Percentiles rank a stretch among this genome's conserved stretches.
Conservation (phyloP, 768 basidiomycete genomes). For the Lactarius deliciosus region DNA sequence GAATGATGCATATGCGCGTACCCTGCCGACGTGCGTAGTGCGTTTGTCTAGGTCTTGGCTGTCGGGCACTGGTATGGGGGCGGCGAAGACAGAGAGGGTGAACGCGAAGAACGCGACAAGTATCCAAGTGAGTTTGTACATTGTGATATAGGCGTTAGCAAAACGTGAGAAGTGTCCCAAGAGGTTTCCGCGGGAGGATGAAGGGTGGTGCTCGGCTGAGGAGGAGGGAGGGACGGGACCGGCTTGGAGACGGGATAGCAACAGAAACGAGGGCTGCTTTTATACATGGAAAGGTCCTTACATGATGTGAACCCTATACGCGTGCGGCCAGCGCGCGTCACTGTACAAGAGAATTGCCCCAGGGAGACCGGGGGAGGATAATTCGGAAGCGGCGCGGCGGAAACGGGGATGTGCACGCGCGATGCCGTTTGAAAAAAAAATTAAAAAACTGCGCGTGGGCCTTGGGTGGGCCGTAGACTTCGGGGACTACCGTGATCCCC, state of each 20-base stretch:
- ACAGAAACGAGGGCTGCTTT: slow-evolving; percentile 17
- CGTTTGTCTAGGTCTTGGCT: slow-evolving; percentile 48
- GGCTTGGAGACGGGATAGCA: slow-evolving; percentile 23
- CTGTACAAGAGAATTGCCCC: slow-evolving; percentile 26
- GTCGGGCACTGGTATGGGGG: slow-evolving; percentile 44
- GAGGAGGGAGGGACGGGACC: slow-evolving; percentile 32
- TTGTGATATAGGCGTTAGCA: slow-evolving; percentile 36
- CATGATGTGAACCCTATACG: slow-evolving; percentile 26
- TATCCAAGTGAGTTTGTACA: slow-evolving; percentile 39
- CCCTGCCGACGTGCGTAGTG: slow-evolving; percentile 53
- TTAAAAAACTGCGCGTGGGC: not conserved
- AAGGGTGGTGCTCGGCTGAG: slow-evolving; percentile 26
- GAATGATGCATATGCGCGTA: slow-evolving; percentile 37
- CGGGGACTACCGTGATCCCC: slow-evolving; percentile 14
- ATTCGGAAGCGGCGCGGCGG: slow-evolving; percentile 27
- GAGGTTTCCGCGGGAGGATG: slow-evolving; percentile 11
- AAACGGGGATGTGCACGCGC: slow-evolving; percentile 26
- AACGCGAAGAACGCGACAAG: slow-evolving; percentile 44
- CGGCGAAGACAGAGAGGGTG: slow-evolving; percentile 44
- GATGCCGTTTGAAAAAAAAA: slow-evolving; percentile 21
- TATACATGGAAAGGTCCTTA: slow-evolving; percentile 25
- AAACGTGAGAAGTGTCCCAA: slow-evolving; percentile 2
- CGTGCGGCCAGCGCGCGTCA: slow-evolving; percentile 24
- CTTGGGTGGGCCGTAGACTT: slow-evolving; percentile 7
- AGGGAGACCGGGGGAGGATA: slow-evolving; percentile 19